Conservation (phyloP, 2,329 filamentous ascomycete species). For the Clarireedia monteithiana region DNA sequence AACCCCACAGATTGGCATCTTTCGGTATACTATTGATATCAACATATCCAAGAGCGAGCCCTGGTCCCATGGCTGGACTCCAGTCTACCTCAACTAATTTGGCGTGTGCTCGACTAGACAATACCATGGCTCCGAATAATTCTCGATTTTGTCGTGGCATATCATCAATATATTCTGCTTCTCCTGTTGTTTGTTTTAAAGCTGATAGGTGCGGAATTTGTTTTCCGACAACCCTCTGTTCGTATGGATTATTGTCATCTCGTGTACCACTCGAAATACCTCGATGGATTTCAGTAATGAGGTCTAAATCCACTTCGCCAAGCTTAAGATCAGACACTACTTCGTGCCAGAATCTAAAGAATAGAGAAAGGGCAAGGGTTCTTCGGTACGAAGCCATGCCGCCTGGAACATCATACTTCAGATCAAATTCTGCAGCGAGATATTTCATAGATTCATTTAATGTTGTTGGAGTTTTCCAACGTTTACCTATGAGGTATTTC, state of each 20-base stretch:
- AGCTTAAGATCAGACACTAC: constrained; percentile 54
- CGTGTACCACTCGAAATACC: constrained; percentile 65
- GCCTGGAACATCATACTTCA: constrained; percentile 82
- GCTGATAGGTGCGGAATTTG: constrained; percentile 77
- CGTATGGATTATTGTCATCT: constrained; percentile 72
- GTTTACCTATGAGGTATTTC: constrained; percentile 64
- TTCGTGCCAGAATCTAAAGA: constrained; percentile 94
- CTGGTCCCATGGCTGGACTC: constrained; percentile 51
- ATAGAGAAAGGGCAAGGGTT: constrained; percentile 81
- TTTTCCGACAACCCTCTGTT: constrained; percentile 74
- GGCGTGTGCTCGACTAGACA: constrained; percentile 81
- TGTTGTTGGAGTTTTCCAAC: constrained; percentile 69
- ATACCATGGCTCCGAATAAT: constrained; percentile 74
- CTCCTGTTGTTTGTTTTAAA: constrained; percentile 84
- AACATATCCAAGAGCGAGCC: constrained; percentile 72
- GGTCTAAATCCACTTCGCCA: constrained; percentile 57
- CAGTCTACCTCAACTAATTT: constrained; percentile 73
- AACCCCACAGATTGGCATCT: constrained; percentile 81
- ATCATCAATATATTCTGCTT: constrained; percentile 93
- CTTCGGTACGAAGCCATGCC: constrained; percentile 95
- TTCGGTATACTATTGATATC: constrained; percentile 73
- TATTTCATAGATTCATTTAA: constrained; percentile 81
- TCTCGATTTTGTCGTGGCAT: constrained; percentile 80
- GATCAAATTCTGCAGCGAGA: constrained; percentile 75
- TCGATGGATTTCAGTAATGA: constrained; percentile 74